A percentile compares a stretch with the other conserved stretches of the same genome.
Conservation (phyloP, 768 basidiomycete species). For the Lactarius evosmus region DNA sequence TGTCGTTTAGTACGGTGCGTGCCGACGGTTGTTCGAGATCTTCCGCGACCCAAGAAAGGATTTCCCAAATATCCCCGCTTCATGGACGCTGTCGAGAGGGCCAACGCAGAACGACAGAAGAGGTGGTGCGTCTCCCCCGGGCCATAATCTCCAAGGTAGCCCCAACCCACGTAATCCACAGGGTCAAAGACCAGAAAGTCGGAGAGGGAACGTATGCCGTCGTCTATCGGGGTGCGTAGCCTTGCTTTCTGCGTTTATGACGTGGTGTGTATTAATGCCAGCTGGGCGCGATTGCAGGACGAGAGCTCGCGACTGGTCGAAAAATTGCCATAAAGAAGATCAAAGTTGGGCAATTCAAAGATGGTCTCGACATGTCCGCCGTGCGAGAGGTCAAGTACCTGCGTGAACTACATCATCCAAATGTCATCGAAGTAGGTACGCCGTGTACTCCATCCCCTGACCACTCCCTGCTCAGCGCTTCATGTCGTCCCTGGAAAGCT, state of each 20-base stretch:
- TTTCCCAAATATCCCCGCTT: background rate
- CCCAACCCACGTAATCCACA: conserved; percentile 32
- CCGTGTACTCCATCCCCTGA: background rate
- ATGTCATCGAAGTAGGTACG: conserved; percentile 79
- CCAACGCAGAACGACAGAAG: conserved; percentile 69
- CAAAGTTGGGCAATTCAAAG: conserved; percentile 94
- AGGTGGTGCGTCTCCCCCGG: conserved; percentile 47
- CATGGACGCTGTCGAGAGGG: conserved; percentile 83
- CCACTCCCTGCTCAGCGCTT: conserved; percentile 1
- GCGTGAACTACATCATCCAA: conserved; percentile 89
- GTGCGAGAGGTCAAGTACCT: conserved; percentile 97
- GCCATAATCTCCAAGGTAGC: conserved; percentile 19
- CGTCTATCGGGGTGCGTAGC: conserved; percentile 76
- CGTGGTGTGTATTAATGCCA: background rate
- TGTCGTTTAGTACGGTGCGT: background rate
- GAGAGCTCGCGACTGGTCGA: conserved; percentile 68
- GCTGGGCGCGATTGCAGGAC: conserved; percentile 43
- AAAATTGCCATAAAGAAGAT: conserved; percentile 98
- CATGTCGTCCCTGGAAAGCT: conserved; percentile 58
- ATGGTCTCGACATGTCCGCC: conserved; percentile 98
- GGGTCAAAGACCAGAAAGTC: conserved; percentile 79
- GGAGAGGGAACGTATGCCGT: conserved; percentile 96
- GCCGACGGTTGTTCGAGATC: background rate
- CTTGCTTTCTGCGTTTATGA: conserved; percentile 15
- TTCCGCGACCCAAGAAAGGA: background rate